Percentiles rank a stretch among this genome's conserved stretches.
These are phyloP conservation scores for cucumber (Cucumis sativus) DNA, from an alignment of 306 rosid genomes.

Conservation along the genomic window DNA sequence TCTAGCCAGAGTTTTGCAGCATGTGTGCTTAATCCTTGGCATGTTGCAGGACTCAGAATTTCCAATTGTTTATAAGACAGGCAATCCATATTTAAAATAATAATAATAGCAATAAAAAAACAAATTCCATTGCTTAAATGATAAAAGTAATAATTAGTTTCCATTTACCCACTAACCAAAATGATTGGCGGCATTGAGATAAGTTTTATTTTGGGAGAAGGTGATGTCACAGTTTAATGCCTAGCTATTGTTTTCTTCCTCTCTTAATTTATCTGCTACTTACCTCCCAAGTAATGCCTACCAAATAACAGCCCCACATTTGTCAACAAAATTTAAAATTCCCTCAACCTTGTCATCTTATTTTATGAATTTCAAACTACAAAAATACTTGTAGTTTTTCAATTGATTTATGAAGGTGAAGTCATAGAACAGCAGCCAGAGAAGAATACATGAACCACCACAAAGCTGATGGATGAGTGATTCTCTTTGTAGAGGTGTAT, in stretches of 20 bases:
- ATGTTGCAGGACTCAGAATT: background rate
- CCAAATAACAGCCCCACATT: conserved; percentile 1
- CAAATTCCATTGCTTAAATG: background rate
- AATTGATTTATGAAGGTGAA: background rate
- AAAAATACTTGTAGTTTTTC: background rate
- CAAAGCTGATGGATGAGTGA: background rate
- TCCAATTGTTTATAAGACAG: background rate
- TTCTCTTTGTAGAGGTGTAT: background rate
- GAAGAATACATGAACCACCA: background rate
- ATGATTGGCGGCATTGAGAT: background rate
- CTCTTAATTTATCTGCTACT: background rate
- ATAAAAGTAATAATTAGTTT: background rate
- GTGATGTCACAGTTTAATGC: conserved; percentile 5
- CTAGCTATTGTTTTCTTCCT: background rate
- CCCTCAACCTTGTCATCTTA: background rate
- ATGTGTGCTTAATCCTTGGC: background rate
- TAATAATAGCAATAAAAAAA: background rate
- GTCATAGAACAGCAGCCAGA: conserved; percentile 1
- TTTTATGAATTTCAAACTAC: background rate
- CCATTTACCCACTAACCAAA: background rate
- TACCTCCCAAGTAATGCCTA: conserved; percentile 7
- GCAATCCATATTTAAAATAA: background rate
- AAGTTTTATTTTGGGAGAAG: background rate
- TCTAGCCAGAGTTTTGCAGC: background rate
- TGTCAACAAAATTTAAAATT: background rate